Conservation (phyloP, 202 grass and related monocot species). For the Setaria italica region DNA sequence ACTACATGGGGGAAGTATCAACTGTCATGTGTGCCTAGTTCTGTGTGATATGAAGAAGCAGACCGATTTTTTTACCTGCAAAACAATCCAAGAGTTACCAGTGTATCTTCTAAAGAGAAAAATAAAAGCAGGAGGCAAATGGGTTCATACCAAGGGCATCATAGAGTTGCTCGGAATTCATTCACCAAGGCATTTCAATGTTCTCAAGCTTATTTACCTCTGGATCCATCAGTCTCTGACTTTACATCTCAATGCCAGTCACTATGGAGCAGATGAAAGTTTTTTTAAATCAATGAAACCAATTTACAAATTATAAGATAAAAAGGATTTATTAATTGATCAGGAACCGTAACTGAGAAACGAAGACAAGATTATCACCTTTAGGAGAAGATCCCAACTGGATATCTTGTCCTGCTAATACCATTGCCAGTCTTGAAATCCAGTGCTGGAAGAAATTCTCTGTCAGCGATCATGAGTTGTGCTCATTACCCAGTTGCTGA, state of each 20-base stretch:
- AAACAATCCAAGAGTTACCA: neutral
- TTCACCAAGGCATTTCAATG: neutral
- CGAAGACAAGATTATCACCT: constrained; percentile 32
- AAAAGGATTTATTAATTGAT: neutral
- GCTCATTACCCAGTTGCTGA: constrained; percentile 4
- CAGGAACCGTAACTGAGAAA: neutral
- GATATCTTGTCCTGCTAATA: neutral
- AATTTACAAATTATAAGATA: no score
- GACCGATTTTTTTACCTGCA: neutral
- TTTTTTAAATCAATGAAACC: neutral
- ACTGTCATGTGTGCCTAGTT: neutral
- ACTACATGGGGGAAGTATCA: neutral
- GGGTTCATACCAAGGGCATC: neutral
- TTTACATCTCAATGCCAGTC: neutral
- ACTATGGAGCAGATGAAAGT: no score
- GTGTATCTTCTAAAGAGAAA: neutral
- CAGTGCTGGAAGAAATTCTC: constrained; percentile 3
- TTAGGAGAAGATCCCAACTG: neutral
- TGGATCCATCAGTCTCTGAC: neutral
- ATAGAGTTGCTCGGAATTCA: neutral
- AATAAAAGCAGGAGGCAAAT: neutral
- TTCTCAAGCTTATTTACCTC: neutral
- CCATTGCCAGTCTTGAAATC: neutral
- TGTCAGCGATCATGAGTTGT: neutral
- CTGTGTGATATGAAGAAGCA: neutral